Conservation (phyloP, 2,329 filamentous ascomycete genomes). For the Xylariaceae sp. region DNA sequence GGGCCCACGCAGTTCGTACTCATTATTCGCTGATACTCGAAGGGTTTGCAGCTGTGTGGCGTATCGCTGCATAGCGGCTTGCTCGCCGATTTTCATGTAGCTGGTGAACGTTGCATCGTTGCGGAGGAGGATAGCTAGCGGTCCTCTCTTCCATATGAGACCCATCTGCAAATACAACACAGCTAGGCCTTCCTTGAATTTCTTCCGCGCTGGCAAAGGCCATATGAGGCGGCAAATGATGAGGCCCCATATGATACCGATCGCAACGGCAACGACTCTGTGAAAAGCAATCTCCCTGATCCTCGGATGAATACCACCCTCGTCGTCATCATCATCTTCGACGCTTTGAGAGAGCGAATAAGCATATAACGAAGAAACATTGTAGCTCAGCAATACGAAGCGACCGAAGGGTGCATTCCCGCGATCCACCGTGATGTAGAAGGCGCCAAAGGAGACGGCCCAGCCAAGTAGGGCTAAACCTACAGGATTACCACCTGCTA, state of each 20-base stretch:
- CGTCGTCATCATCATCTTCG: slow-evolving; percentile 83
- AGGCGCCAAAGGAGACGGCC: slow-evolving; percentile 80
- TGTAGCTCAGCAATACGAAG: slow-evolving; percentile 95
- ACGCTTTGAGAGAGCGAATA: slow-evolving; percentile 87
- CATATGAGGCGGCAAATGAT: slow-evolving; percentile 88
- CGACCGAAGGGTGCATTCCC: slow-evolving; percentile 89
- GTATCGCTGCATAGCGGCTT: slow-evolving; percentile 85
- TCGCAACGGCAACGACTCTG: slow-evolving; percentile 83
- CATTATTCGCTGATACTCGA: slow-evolving; percentile 74
- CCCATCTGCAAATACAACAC: slow-evolving; percentile 95
- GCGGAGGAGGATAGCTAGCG: slow-evolving; percentile 74
- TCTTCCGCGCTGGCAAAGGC: slow-evolving; percentile 88
- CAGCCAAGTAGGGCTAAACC: slow-evolving; percentile 83
- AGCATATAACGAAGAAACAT: slow-evolving; percentile 91
- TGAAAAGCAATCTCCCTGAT: slow-evolving; percentile 90
- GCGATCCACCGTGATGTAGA: slow-evolving; percentile 85
- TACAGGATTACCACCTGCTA: slow-evolving; percentile 75
- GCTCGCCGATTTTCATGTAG: slow-evolving; percentile 89
- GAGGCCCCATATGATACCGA: slow-evolving; percentile 90
- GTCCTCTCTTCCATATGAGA: slow-evolving; percentile 94
- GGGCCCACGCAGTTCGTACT: slow-evolving; percentile 87
- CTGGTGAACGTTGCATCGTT: slow-evolving; percentile 60
- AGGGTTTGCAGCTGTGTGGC: slow-evolving; percentile 75
- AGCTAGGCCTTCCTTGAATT: slow-evolving; percentile 87
- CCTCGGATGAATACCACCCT: slow-evolving; percentile 81